Base-by-base conservation (phyloP, 768 basidiomycete species). In the Albatrellus ellisii region DNA sequence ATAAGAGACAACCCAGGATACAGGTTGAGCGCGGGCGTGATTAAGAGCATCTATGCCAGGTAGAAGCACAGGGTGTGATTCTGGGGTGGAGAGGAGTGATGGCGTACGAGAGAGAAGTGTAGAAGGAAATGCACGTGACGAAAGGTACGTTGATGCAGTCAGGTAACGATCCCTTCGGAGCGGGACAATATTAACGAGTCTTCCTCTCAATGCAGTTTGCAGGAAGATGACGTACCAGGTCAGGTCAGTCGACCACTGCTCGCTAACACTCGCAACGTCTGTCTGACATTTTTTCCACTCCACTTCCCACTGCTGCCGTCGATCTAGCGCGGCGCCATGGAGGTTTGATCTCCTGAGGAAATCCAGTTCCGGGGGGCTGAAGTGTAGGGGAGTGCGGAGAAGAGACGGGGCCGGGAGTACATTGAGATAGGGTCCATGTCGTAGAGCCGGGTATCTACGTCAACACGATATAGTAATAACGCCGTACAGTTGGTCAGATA, bases 111-210 rank as follows among this genome's bases (percentile, higher is more conserved):
- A 75, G 22, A 95, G 68, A 17, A 97, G 62, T 6, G 77, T 75
- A 0, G 91, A 95, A 0, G 91, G 87, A 54, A 95, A 97, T 0
- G 89, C 84, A 39, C 92, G 75, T 1, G 91, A 92, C 1, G 87
- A 87, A 27, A 89, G 63, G 54, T 86, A 78, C 0, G 83, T 89
- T 5, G 79, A 65, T 1, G 83, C 76, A 1, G 72, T 69, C 2
- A 86, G 62, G 56, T 85, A 92, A 20, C 60, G 56, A 20, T 79
- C 71, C 84, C 89, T 91, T 41, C 14, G 15, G 4, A 26, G 22
- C 15, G 6, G 26, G 20, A 32, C 26, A 9, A 42, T 24, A 39
- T 21, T 6, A 7, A n/a, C n/a, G n/a, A n/a, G n/a, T n/a, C n/a
- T n/a, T n/a, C n/a, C n/a, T 7, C 20, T 25, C 41, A 40, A 43